These are phyloP conservation scores for Trichoderma cornu-damae DNA, from an alignment of 2,329 filamentous ascomycete genomes.

Conservation along the genomic window DNA sequence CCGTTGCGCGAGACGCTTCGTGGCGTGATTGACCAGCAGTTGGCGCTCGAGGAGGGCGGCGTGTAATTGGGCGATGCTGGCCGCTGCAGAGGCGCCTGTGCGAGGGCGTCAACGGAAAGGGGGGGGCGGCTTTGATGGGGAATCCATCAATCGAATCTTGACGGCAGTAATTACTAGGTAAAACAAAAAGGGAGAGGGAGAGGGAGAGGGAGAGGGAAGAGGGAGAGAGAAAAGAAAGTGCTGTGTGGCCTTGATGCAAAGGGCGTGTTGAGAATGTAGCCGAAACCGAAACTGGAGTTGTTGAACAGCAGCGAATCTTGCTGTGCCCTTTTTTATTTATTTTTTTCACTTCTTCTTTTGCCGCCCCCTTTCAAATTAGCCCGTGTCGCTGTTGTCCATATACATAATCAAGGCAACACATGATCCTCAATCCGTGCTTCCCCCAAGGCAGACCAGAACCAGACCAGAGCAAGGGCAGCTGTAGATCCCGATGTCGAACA, in stretches of 20 bases:
- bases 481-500: neutral
- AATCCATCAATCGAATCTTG: too few species aligned
- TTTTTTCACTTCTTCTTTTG: neutral
- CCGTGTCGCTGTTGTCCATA: too few species aligned
- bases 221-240: too few species aligned
- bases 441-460: neutral
- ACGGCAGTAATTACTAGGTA: neutral
- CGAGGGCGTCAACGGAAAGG: too few species aligned
- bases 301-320: neutral
- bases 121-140: too few species aligned
- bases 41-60: constrained; percentile 1
- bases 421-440: too few species aligned
- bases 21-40: constrained; percentile 1
- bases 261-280: neutral
- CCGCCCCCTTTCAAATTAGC: neutral
- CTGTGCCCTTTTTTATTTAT: too few species aligned
- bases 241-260: too few species aligned
- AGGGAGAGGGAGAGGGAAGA: neutral
- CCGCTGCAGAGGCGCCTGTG: too few species aligned
- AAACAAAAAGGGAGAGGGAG: neutral
- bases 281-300: constrained; percentile 9
- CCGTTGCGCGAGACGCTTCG: constrained; percentile 4
- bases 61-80: neutral
- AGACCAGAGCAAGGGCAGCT: neutral
- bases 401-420: too few species aligned